Conservation (phyloP, 148 eudicot species). For the Nepenthes gracilis region DNA sequence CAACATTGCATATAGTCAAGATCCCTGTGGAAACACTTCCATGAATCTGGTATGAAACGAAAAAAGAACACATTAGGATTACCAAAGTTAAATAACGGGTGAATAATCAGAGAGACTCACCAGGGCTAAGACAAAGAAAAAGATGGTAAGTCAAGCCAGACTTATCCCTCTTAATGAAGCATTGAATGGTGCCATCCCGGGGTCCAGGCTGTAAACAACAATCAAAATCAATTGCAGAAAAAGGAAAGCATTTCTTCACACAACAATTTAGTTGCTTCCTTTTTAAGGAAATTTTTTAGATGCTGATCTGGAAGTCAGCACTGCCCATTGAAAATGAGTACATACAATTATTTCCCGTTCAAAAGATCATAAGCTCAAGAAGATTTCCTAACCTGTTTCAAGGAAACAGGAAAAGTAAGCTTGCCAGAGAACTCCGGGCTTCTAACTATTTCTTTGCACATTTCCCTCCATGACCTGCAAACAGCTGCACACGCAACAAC, state of each 20-base stretch:
- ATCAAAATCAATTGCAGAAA: not conserved
- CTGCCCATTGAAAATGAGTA: not conserved
- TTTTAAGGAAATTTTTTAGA: not conserved
- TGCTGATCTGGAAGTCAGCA: no score
- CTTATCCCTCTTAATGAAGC: slow-evolving; percentile 86
- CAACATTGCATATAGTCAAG: not conserved
- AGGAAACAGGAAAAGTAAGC: slow-evolving; percentile 79
- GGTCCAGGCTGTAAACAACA: slow-evolving; percentile 57
- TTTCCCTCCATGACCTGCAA: slow-evolving; percentile 85
- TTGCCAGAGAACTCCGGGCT: slow-evolving; percentile 71
- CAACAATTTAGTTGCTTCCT: not conserved
- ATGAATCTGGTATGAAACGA: no score
- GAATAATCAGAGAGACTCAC: slow-evolving; percentile 20
- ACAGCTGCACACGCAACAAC: slow-evolving; percentile 92
- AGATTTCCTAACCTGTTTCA: slow-evolving; percentile 56
- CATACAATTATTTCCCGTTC: not conserved
- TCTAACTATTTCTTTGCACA: slow-evolving; percentile 72
- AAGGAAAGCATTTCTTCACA: not conserved
- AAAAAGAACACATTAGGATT: not conserved
- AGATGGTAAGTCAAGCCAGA: slow-evolving; percentile 73
- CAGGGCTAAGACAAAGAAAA: slow-evolving; percentile 84
- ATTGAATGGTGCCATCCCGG: slow-evolving; percentile 76
- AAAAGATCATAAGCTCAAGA: not conserved
- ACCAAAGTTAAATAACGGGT: not conserved
- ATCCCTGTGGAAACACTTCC: not conserved